Evolutionary conservation across 2,329 filamentous ascomycete genomes (phyloP), one percentile per base, ranked within the genome.

Genomic region (Thielaviopsis punctulata): DNA sequence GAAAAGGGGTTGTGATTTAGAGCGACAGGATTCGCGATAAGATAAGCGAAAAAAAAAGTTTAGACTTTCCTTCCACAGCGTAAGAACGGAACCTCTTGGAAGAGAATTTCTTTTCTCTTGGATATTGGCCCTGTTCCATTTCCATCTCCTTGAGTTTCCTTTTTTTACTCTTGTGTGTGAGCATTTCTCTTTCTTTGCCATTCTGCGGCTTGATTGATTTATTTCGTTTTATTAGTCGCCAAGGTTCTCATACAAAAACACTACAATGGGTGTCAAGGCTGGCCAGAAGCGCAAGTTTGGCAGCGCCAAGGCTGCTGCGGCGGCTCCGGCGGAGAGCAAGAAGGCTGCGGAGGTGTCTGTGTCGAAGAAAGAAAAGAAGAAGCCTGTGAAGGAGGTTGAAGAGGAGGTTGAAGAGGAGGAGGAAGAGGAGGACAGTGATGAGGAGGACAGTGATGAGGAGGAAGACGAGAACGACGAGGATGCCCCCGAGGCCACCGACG

Each of bases 251-350:
- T 50, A 52, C n/a, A 52, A 22, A 60, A 60, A 25, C 46, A 45
- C 48, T 25, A 53, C 33, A 27, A 59, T 60, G 58, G 59, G 53
- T 45, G 18, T 51, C 48, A 52, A 52, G 27, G 49, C 57, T 22
- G 60, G 57, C 53, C 66, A 66, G 55, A 67, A 67, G 61, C 61
- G 65, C 50, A 67, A 67, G 57, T 60, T 61, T 44, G 62, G 61
- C 59, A 64, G 65, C 47, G n/a, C n/a, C n/a, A n/a, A n/a, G n/a
- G 13, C 30, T n/a, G 59, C 58, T 51, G 62, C 62, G 55, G 59
- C 58, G 53, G 51, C 45, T 12, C 45, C 56, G 21, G 56, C 53
- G 24, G 52, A 54, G 46, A 48, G 57, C n/a, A 61, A 60, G 33
- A 44, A 56, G 13, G 56, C 57, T 41, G 46, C 57, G 6, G 25